phyloP scores from a whole-genome alignment of 176 grass and related monocot genomes.

The Puccinellia tenuiflora region DNA sequence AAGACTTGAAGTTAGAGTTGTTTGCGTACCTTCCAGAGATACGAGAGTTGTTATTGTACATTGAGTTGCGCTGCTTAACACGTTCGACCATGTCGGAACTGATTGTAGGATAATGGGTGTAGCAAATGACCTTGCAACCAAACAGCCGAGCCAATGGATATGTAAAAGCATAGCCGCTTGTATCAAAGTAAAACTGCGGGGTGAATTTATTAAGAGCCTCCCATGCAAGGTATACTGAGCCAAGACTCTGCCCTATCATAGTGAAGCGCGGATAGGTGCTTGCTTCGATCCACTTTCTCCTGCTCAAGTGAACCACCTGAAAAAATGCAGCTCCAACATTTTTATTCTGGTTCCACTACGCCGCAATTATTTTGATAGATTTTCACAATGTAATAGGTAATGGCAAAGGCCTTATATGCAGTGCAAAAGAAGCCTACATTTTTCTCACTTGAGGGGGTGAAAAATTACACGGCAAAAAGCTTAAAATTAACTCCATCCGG shows the following conservation, averaged over 20 bases:
- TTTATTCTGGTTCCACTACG: not conserved
- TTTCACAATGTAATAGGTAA: not conserved
- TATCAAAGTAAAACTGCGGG: constrained; percentile 81
- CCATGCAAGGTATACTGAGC: constrained; percentile 86
- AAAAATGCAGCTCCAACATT: constrained; percentile 27
- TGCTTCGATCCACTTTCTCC: constrained; percentile 94
- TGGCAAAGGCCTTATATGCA: not conserved
- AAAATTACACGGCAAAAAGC: not conserved
- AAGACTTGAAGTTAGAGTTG: not conserved
- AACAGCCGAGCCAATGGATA: constrained; percentile 83
- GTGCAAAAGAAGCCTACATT: not conserved
- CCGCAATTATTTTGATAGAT: not conserved
- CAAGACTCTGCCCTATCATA: constrained; percentile 96
- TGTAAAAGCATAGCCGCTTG: constrained; percentile 94
- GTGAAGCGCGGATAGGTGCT: constrained; percentile 78
- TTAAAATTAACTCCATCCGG: not conserved
- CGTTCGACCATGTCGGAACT: constrained; percentile 93
- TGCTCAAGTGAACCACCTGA: constrained; percentile 77
- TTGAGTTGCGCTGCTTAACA: constrained; percentile 58
- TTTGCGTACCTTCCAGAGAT: constrained; percentile 62
- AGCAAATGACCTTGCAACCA: constrained; percentile 84
- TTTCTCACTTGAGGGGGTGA: not conserved
- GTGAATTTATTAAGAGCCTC: constrained; percentile 77
- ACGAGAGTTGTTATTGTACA: constrained; percentile 86
- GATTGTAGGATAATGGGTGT: constrained; percentile 96